These are phyloP conservation scores for Candida tallmaniae DNA, from an alignment of 805 yeast species.

Conservation along the genomic window DNA sequence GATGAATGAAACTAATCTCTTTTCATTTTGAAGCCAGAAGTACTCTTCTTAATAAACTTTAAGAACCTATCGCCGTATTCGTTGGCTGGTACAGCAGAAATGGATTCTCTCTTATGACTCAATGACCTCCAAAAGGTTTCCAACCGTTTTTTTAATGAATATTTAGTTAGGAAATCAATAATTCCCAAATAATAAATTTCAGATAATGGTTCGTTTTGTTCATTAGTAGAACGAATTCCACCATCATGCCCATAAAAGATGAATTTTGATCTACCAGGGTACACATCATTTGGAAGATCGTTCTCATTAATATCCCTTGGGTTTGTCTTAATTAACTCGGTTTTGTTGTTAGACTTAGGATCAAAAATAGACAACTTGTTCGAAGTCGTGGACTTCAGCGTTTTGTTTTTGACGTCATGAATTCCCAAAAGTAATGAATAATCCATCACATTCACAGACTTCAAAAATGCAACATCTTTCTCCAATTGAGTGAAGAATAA, in stretches of 20 bases:
- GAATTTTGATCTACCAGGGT: conserved; percentile 46
- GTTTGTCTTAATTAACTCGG: conserved; percentile 41
- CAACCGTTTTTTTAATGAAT: conserved; percentile 64
- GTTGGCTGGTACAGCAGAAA: conserved; percentile 85
- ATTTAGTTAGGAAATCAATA: conserved; percentile 87
- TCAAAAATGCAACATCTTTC: conserved; percentile 68
- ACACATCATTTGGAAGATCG: conserved; percentile 42
- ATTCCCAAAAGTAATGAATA: conserved; percentile 86
- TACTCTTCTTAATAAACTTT: conserved; percentile 47
- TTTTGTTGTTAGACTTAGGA: conserved; percentile 35
- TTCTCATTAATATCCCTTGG: conserved; percentile 39
- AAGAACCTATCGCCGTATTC: conserved; percentile 90
- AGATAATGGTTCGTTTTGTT: conserved; percentile 52
- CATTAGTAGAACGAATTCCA: conserved; percentile 74
- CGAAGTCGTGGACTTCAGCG: conserved; percentile 20
- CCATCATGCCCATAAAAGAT: conserved; percentile 77
- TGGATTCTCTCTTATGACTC: conserved; percentile 59
- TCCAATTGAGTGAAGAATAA: conserved; percentile 65
- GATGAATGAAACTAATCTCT: too few species aligned
- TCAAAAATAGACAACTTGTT: conserved; percentile 42
- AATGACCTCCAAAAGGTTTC: conserved; percentile 86
- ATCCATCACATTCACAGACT: conserved; percentile 87
- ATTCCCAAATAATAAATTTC: conserved; percentile 87
- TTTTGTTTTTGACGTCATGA: conserved; percentile 64
- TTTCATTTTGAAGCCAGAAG: conserved; percentile 1